Evolutionary conservation across 2,329 filamentous ascomycete species (phyloP), one percentile per base, ranked within the genome.

Genomic region (Calonectria crousiana): DNA sequence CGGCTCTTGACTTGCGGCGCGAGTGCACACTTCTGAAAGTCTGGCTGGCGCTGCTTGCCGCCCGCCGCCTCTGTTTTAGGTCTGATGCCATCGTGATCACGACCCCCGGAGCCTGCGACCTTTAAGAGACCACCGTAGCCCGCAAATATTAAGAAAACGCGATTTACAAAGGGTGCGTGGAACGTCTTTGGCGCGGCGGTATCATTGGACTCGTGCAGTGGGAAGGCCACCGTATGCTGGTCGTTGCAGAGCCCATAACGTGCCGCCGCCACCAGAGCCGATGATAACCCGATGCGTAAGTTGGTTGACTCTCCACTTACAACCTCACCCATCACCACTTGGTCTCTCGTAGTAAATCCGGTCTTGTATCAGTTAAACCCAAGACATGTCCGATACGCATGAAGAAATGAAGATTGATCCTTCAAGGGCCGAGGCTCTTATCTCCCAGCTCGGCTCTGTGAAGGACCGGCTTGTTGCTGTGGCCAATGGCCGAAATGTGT

Each of bases 341-440:
- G 38, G 20, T 60, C 60, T 52, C 41, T 30, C 30, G 60, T 65
- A 65, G n/a, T 73, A 41, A 36, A 47, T 26, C 10, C 47, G 44
- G 28, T 34, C 26, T 34, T 13, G 51, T 38, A 36, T n/a, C 18
- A 58, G 28, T 65, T 38, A 20, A 69, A 49, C 62, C 30, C 67
- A 73, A 80, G 76, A 79, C 65, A 90, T 90, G 89, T 85, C 84
- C 76, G 85, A 87, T 62, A 75, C 81, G 56, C 71, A 78, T 28
- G 81, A 83, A 78, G 86, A 89, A 73, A 94, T 94, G 91, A 91
- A 90, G 80, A 86, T 93, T 76, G 88, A 93, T 77, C 87, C 91
- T 0, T 82, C 88, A 68, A 90, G 93, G 83, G 92, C 93, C 56
- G 88, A 90, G 73, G 87, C 88, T 71, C 91, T 95, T 73, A 83